Conservation (phyloP, 2,329 filamentous ascomycete genomes). For the Epichloe typhina region DNA sequence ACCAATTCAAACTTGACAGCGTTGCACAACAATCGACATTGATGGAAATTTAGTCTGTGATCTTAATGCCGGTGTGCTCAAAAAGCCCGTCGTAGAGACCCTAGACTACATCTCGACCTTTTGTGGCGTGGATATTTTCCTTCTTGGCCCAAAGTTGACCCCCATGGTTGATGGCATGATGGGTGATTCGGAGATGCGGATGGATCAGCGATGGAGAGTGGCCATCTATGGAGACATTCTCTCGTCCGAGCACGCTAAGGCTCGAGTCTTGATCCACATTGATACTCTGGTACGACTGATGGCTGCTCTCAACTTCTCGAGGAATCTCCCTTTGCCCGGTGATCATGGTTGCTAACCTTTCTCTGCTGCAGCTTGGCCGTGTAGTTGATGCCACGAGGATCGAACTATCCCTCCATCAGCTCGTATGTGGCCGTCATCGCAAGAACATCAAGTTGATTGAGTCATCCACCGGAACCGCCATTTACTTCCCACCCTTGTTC, state of each 20-base stretch:
- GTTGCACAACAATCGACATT: constrained; percentile 85
- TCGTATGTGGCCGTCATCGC: constrained; percentile 83
- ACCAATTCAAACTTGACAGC: constrained; percentile 25
- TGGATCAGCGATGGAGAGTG: constrained; percentile 82
- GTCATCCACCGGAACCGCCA: constrained; percentile 86
- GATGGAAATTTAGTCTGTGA: constrained; percentile 85
- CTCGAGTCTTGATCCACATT: constrained; percentile 89
- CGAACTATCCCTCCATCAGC: constrained; percentile 76
- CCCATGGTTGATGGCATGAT: constrained; percentile 63
- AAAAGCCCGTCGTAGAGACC: constrained; percentile 65
- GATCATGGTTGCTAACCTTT: neutral
- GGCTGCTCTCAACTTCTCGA: neutral
- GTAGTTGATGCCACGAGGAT: constrained; percentile 68
- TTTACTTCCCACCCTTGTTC: constrained; percentile 94
- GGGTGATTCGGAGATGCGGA: constrained; percentile 68
- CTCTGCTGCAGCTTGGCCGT: constrained; percentile 45
- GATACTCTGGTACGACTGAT: constrained; percentile 60
- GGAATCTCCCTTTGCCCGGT: neutral
- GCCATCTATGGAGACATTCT: constrained; percentile 93
- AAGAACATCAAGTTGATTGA: constrained; percentile 99
- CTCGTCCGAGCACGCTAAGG: constrained; percentile 94
- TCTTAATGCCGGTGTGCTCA: constrained; percentile 49
- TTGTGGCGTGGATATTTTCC: constrained; percentile 92
- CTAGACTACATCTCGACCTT: constrained; percentile 77
- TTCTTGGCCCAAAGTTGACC: constrained; percentile 78